These are phyloP conservation scores for Lindgomyces ingoldianus DNA, from an alignment of 495 filamentous ascomycete genomes.

Conservation along the genomic window DNA sequence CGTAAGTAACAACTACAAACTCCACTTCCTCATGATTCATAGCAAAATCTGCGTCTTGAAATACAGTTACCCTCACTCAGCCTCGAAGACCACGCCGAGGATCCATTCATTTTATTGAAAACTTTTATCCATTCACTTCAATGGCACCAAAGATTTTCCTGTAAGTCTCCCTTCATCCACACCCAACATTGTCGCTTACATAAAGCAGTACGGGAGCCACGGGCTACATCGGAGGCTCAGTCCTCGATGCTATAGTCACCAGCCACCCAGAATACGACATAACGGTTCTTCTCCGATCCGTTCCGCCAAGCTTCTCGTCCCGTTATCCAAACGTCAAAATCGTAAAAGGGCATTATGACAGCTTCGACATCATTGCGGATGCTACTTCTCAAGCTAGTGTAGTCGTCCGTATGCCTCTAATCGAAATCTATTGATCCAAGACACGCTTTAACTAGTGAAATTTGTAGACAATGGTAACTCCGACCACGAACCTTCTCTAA, in stretches of 20 bases:
- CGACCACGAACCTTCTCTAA: slow-evolving; percentile 34
- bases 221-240: slow-evolving; percentile 56
- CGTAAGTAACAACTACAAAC: too few relatives aligned
- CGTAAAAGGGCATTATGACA: slow-evolving; percentile 57
- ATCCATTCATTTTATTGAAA: too few relatives aligned
- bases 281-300: slow-evolving; percentile 50
- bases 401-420: slow-evolving; percentile 52
- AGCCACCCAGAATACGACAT: slow-evolving; percentile 51
- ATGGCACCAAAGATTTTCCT: slow-evolving; percentile 40
- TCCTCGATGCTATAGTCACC: slow-evolving; percentile 46
- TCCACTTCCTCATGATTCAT: too few relatives aligned
- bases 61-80: too few relatives aligned
- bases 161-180: slow-evolving; percentile 13
- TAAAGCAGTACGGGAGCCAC: slow-evolving; percentile 49
- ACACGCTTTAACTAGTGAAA: too few relatives aligned
- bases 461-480: slow-evolving; percentile 35
- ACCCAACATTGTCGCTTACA: neutral
- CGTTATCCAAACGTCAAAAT: slow-evolving; percentile 56
- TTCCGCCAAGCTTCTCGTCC: slow-evolving; percentile 33
- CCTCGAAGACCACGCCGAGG: too few relatives aligned
- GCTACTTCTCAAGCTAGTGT: slow-evolving; percentile 60
- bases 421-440: neutral
- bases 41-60: too few relatives aligned
- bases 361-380: slow-evolving; percentile 52
- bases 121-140: too few relatives aligned